Base-by-base conservation (phyloP, 1,284 basidiomycete species). In the Cronartium ribicola region DNA sequence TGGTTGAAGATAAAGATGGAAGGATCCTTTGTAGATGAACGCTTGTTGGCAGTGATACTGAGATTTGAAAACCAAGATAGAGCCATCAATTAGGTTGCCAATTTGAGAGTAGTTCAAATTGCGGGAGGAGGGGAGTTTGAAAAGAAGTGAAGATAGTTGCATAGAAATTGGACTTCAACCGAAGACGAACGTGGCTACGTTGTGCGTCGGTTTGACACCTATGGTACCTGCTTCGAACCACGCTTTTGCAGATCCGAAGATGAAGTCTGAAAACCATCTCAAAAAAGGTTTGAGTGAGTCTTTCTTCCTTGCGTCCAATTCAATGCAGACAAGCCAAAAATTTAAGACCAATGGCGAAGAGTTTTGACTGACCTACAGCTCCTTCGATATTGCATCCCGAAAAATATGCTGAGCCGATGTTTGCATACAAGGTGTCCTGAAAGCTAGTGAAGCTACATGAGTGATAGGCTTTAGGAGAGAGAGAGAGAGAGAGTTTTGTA, bases 41-140 rank as follows among this genome's bases (percentile, higher is more conserved):
- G 63, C 64, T 63, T 51, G 4, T 63, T 60, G 14, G 70, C 70
- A 43, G 70, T 72, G 46, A 72, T 72, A 14, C 70, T 72, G 48
- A 36, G 10, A 1, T 59, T 5, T 10, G 6, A 13, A 29, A 20
- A 20, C 20, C 51, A 57, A 20, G 43, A 41, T 2, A 40, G 43
- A 39, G n/a, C 39, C 51, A 1, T 17, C 4, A 57, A 39, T 55
- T 8, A 67, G 48, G 36, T 14, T 20, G 0, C 14, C 59, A 8
- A 51, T 7, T 4, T 64, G 11, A 14, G 14, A 14, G 4, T 5
- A 13, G 14, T 65, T 6, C 39, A 14, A 13, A 20, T 36, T 36
- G 10, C n/a, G 8, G 36, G 51, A 48, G 13, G 14, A 37, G 20
- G 22, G 20, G 57, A 55, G 46, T 36, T 20, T 69, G 13, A 1